A percentile compares a stretch with the other conserved stretches of the same genome.
These are phyloP conservation scores for Suillus subluteus DNA, from an alignment of 768 basidiomycete genomes.

Conservation along the genomic window DNA sequence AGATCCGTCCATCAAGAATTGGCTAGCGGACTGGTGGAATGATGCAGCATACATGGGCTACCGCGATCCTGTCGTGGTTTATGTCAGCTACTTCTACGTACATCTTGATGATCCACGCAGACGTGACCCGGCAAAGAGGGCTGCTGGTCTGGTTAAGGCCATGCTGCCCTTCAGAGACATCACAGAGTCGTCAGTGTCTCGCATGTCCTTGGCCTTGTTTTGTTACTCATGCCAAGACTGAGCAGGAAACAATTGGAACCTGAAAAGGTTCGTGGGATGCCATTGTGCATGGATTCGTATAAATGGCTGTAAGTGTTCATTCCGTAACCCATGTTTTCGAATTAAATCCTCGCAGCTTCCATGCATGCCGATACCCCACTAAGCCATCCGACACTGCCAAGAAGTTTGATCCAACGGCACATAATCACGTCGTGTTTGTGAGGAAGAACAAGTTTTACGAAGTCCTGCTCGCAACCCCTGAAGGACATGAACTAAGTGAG, in stretches of 20 bases:
- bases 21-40: slow-evolving; percentile 99
- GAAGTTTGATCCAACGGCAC: slow-evolving; percentile 72
- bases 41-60: slow-evolving; percentile 88
- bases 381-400: slow-evolving; percentile 81
- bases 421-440: slow-evolving; percentile 90
- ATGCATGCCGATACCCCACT: slow-evolving; percentile 85
- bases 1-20: slow-evolving; percentile 62
- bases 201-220: slow-evolving; percentile 11
- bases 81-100: slow-evolving; percentile 94
- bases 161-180: slow-evolving; percentile 84
- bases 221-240: not conserved
- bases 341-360: slow-evolving; percentile 61
- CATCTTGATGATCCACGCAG: slow-evolving; percentile 69
- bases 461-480: slow-evolving; percentile 66
- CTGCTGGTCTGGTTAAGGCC: slow-evolving; percentile 83
- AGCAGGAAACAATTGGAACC: slow-evolving; percentile 79
- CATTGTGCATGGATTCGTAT: slow-evolving; percentile 93
- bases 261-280: slow-evolving; percentile 76
- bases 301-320: slow-evolving; percentile 76
- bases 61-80: slow-evolving; percentile 88
- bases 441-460: slow-evolving; percentile 92
- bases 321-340: not conserved
- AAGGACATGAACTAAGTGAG: slow-evolving; percentile 73
- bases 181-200: slow-evolving; percentile 67
- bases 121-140: slow-evolving; percentile 65